These are phyloP conservation scores for Aspergillus fumigatus DNA, from an alignment of 2,329 filamentous ascomycete genomes.

Conservation along the genomic window DNA sequence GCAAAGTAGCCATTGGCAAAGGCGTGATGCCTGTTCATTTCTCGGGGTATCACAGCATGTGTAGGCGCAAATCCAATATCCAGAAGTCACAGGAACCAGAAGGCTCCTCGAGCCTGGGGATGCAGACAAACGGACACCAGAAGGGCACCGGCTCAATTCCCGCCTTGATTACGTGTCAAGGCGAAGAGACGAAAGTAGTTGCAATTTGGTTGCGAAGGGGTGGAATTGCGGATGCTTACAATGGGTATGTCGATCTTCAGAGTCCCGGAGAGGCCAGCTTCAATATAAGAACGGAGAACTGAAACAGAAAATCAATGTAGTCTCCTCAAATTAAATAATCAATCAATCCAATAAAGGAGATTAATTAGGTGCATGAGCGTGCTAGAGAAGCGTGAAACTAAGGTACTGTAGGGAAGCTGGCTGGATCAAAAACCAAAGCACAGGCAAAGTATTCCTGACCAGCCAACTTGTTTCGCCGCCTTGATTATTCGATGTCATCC, in stretches of 20 bases:
- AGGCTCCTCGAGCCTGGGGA: slow-evolving; percentile 9
- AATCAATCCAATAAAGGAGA: not conserved
- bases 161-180: not conserved
- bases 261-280: not conserved
- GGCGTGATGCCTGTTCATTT: slow-evolving; percentile 84
- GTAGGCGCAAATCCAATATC: slow-evolving; percentile 9
- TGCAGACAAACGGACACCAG: not conserved
- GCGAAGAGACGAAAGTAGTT: not conserved
- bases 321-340: not conserved
- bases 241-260: not conserved
- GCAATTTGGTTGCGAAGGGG: not conserved
- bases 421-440: not conserved
- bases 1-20: slow-evolving; percentile 70
- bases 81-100: slow-evolving; percentile 6
- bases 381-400: not conserved
- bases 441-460: not conserved
- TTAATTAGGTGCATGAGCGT: not conserved
- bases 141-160: not conserved
- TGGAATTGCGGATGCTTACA: not conserved
- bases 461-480: not conserved
- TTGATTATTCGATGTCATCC: not conserved
- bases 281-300: not conserved
- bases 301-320: not conserved
- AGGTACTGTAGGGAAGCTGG: not conserved
- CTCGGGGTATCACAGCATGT: slow-evolving; percentile 39